phyloP scores from a whole-genome alignment of 768 basidiomycete species.

The Rhodotorula paludigena region DNA sequence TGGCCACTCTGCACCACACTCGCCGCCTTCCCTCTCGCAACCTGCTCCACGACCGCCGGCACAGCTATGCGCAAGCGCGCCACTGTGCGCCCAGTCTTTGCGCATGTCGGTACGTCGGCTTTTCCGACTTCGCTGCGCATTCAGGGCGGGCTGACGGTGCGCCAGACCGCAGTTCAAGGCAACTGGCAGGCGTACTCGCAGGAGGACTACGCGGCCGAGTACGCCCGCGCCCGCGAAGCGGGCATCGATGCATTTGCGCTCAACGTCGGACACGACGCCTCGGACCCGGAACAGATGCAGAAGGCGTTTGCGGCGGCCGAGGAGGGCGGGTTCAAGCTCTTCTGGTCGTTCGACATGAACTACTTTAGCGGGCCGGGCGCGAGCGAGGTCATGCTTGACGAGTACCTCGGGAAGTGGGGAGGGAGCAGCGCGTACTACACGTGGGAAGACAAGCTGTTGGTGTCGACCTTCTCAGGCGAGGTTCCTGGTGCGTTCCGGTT shows the following conservation, averaged over 20 bases:
- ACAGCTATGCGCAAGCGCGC: too few species aligned
- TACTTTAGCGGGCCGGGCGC: slow-evolving; percentile 5
- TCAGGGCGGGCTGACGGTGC: neutral
- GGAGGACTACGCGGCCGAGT: slow-evolving; percentile 13
- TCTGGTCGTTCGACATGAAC: slow-evolving; percentile 31
- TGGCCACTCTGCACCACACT: too few species aligned
- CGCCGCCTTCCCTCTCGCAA: too few species aligned
- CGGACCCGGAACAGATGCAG: slow-evolving; percentile 5
- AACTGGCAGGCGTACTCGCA: neutral
- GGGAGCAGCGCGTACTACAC: slow-evolving; percentile 2
- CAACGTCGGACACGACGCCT: slow-evolving; percentile 13
- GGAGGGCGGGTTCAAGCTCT: slow-evolving; percentile 1
- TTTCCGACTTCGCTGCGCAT: neutral
- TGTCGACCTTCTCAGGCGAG: slow-evolving; percentile 21
- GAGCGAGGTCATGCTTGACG: slow-evolving; percentile 4
- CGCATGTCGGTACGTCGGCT: neutral
- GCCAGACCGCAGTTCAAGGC: neutral
- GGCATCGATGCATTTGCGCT: slow-evolving; percentile 32
- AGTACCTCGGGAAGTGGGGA: slow-evolving; percentile 12
- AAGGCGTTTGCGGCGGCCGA: slow-evolving; percentile 23
- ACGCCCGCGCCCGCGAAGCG: slow-evolving; percentile 7
- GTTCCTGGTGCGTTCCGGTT: neutral
- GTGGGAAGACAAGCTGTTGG: slow-evolving; percentile 10
- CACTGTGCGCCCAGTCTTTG: neutral
- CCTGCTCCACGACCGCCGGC: too few species aligned